These are phyloP conservation scores for Pilatotrama ljubarskyi DNA, from an alignment of 768 basidiomycete species.

Conservation along the genomic window DNA sequence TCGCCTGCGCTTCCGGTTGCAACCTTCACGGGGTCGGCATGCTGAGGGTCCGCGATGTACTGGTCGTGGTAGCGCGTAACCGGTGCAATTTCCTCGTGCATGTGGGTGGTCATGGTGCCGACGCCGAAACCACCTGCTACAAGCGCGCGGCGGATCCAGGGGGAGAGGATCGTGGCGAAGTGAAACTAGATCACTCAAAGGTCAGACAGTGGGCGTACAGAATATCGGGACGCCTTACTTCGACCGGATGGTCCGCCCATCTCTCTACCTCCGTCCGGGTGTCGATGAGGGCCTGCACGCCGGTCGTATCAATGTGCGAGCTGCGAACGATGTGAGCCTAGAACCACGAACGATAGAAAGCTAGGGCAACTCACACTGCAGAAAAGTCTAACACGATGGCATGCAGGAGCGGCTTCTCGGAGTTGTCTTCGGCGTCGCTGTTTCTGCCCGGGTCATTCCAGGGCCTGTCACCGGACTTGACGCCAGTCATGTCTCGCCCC, in stretches of 20 bases:
- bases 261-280: conserved; percentile 79
- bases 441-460: conserved; percentile 91
- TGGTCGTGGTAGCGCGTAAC: conserved; percentile 59
- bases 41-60: conserved; percentile 37
- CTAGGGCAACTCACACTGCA: conserved; percentile 54
- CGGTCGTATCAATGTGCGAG: conserved; percentile 87
- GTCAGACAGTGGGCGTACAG: not conserved
- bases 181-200: conserved; percentile 58
- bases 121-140: conserved; percentile 87
- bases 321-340: conserved; percentile 36
- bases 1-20: conserved; percentile 3
- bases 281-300: conserved; percentile 87
- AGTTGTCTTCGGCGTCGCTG: conserved; percentile 44
- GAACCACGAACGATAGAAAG: not conserved
- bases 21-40: conserved; percentile 6
- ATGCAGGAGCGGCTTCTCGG: conserved; percentile 62
- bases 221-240: conserved; percentile 29
- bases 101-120: conserved; percentile 43
- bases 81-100: conserved; percentile 68
- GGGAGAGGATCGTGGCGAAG: conserved; percentile 85
- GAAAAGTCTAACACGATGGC: conserved; percentile 92
- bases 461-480: conserved; percentile 69
- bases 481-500: conserved; percentile 67
- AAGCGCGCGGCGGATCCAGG: conserved; percentile 88
- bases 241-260: conserved; percentile 75